A percentile compares a stretch with the other conserved stretches of the same genome.
These are phyloP conservation scores for Talaromyces sp. DNA, from an alignment of 2,329 filamentous ascomycete species.

Conservation along the genomic window DNA sequence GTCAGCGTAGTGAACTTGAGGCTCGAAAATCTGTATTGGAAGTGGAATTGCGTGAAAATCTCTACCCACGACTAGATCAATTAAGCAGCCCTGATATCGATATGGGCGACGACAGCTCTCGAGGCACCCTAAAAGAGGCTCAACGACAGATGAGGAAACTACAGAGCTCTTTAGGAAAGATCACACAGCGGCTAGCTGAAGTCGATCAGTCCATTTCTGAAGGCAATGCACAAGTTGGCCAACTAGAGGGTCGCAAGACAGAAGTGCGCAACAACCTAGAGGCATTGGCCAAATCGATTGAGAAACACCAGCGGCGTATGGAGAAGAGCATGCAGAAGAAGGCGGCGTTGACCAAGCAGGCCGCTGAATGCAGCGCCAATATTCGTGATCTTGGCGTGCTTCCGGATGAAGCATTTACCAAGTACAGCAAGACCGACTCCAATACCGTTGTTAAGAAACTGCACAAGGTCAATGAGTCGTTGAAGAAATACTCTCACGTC, in stretches of 20 bases:
- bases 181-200: slow-evolving; percentile 69
- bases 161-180: slow-evolving; percentile 63
- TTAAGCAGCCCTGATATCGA: slow-evolving; percentile 75
- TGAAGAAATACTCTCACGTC: slow-evolving; percentile 96
- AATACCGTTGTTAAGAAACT: slow-evolving; percentile 72
- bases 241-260: slow-evolving; percentile 58
- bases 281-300: slow-evolving; percentile 73
- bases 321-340: slow-evolving; percentile 91
- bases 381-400: slow-evolving; percentile 92
- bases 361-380: slow-evolving; percentile 77
- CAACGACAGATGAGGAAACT: slow-evolving; percentile 79
- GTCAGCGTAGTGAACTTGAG: slow-evolving; percentile 73
- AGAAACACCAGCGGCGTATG: slow-evolving; percentile 83
- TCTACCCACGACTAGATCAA: slow-evolving; percentile 83
- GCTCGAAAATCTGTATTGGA: slow-evolving; percentile 79
- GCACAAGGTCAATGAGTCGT: slow-evolving; percentile 84
- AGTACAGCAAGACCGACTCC: slow-evolving; percentile 79
- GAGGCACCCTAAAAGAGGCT: slow-evolving; percentile 70
- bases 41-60: slow-evolving; percentile 81
- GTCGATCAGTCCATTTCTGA: slow-evolving; percentile 72
- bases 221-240: slow-evolving; percentile 53
- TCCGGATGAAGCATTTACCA: slow-evolving; percentile 89
- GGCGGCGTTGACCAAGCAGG: slow-evolving; percentile 72
- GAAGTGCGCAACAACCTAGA: slow-evolving; percentile 71
- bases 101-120: slow-evolving; percentile 54